Conservation (phyloP, 2,329 filamentous ascomycete genomes). For the Microdochium paspali region DNA sequence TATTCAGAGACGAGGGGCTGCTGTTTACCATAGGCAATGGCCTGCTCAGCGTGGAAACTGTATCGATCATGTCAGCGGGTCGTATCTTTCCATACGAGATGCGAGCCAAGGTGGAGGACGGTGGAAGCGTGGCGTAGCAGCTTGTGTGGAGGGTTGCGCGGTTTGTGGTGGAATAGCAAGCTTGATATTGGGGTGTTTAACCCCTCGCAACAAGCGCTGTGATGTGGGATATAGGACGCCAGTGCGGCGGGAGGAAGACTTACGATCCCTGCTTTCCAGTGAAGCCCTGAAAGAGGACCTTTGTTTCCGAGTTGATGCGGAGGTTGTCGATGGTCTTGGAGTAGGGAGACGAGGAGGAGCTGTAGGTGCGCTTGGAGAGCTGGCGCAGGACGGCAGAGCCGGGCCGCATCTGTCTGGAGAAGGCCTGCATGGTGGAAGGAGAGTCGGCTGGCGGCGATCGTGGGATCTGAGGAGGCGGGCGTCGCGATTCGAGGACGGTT, state of each 20-base stretch:
- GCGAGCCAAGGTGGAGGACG: background rate
- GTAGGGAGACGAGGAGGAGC: constrained; percentile 61
- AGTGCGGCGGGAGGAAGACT: constrained; percentile 25
- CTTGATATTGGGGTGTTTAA: background rate
- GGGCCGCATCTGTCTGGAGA: constrained; percentile 62
- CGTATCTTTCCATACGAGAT: too few species aligned
- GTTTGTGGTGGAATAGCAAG: background rate
- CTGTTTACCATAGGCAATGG: constrained; percentile 90
- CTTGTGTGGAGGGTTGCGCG: background rate
- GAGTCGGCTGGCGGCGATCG: constrained; percentile 4
- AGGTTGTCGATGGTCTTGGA: constrained; percentile 72
- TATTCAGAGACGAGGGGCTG: constrained; percentile 4
- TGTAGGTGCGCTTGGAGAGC: constrained; percentile 61
- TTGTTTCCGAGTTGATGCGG: constrained; percentile 85
- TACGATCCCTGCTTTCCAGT: constrained; percentile 94
- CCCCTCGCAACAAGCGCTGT: background rate
- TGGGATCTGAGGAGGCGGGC: constrained; percentile 3
- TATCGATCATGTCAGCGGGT: constrained; percentile 10
- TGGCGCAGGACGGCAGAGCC: constrained; percentile 60
- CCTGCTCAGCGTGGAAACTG: constrained; percentile 95
- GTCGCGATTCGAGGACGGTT: background rate
- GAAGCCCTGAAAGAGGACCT: constrained; percentile 95
- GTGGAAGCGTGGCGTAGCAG: background rate
- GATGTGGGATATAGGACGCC: background rate
- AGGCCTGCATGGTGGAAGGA: constrained; percentile 65